Evolutionary conservation across 2,329 filamentous ascomycete genomes (phyloP), one percentile per base, ranked within the genome.

Genomic region (Hymenoscyphus occultus): DNA sequence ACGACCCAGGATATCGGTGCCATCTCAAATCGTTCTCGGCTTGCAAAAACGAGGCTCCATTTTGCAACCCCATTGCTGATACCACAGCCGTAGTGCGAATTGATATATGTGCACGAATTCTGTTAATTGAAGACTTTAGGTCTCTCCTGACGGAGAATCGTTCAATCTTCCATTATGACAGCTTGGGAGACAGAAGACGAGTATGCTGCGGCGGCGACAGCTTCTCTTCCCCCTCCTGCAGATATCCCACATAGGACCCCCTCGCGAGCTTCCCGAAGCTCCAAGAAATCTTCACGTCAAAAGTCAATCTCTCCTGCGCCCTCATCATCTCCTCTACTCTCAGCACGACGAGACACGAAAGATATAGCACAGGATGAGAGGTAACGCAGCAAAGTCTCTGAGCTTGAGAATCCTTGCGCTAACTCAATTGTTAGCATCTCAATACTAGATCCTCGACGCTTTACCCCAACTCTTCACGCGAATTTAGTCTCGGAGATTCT

Each of bases 401-500:
- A 84, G 19, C 40, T 10, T n/a, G 12, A 13, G 13, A 60, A 28
- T 42, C 10, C 16, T 19, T 4, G 28, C 61, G 56, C 69, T 75
- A 60, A 75, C 45, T 35, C 19, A 4, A 65, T 45, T 16, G 59
- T 40, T 54, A 74, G 85, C 70, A 74, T 78, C 40, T 86, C 86
- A 2, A 87, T 92, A 28, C 81, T 97, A 39, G 95, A 99, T 74
- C 93, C 95, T 2, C 87, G 94, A 63, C 86, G 95, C 45, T 97
- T 99, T 74, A 99, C 95, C 0, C 95, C 95, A 1, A 98, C 93
- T 0, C 80, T 99, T 12, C 95, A 98, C 76, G 95, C 95, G 9
- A 97, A 92, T 60, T 81, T 99, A 6, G 94, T 99, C 0, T 94
- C 94, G 0, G 95, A 99, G 77, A 99, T 99, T 68, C 81, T 99